Evolutionary conservation across 805 yeast species (phyloP).

Genomic region (Wickerhamomyces queroliae): DNA sequence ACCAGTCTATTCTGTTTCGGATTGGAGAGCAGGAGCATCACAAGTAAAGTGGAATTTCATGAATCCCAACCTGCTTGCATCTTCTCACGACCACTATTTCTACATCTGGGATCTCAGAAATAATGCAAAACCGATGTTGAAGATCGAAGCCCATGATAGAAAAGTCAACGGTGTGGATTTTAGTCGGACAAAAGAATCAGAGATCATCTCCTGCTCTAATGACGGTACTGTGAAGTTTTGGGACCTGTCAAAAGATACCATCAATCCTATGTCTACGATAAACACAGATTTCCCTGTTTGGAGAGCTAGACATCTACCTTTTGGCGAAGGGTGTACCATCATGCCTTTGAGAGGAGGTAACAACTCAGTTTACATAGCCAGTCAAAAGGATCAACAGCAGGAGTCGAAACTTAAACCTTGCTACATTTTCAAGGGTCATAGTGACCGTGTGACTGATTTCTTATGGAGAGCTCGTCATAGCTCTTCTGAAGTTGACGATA

Average conservation of each 20-base stretch:
- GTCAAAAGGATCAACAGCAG: constrained; percentile 20
- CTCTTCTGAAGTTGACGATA: constrained; percentile 45
- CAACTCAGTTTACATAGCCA: constrained; percentile 34
- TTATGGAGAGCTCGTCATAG: constrained; percentile 71
- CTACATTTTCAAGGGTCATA: constrained; percentile 71
- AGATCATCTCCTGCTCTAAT: constrained; percentile 77
- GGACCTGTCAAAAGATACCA: constrained; percentile 46
- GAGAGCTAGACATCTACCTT: constrained; percentile 83
- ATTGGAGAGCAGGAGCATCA: constrained; percentile 91
- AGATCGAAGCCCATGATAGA: constrained; percentile 71
- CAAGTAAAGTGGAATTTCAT: constrained; percentile 91
- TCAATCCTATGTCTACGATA: constrained; percentile 51
- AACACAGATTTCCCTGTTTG: constrained; percentile 80
- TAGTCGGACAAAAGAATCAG: constrained; percentile 50
- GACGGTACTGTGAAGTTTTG: constrained; percentile 82
- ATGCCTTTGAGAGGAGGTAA: constrained; percentile 90
- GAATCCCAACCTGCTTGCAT: constrained; percentile 73
- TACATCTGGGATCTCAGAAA: constrained; percentile 86
- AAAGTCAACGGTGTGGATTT: constrained; percentile 90
- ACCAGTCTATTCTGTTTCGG: constrained; percentile 79
- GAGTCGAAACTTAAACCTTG: constrained; percentile 42
- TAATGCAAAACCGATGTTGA: constrained; percentile 69
- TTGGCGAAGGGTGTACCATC: constrained; percentile 81
- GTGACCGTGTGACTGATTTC: constrained; percentile 81
- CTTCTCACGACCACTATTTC: constrained; percentile 77